phyloP scores from a whole-genome alignment of 2,329 filamentous ascomycete genomes.

The Lomentospora prolificans region DNA sequence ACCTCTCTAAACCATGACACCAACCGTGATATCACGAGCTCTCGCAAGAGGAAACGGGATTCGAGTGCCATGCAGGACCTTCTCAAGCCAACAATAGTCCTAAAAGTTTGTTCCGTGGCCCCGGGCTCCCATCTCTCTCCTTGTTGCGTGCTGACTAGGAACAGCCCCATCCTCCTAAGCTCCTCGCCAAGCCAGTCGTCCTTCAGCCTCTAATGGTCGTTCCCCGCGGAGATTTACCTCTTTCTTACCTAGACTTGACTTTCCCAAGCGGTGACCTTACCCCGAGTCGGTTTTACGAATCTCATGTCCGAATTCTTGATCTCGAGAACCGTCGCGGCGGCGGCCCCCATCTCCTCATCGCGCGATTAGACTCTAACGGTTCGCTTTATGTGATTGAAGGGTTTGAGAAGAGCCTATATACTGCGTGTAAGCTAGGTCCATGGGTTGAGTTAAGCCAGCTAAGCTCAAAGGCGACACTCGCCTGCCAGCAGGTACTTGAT shows the following conservation, averaged over 20 bases:
- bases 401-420: conserved; percentile 51
- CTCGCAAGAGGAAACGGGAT: conserved; percentile 26
- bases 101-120: conserved; percentile 31
- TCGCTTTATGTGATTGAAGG: conserved; percentile 56
- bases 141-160: neutral
- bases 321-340: conserved; percentile 49
- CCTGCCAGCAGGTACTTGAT: conserved; percentile 2
- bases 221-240: conserved; percentile 46
- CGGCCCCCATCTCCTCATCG: conserved; percentile 48
- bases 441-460: conserved; percentile 56
- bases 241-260: conserved; percentile 52
- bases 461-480: conserved; percentile 32
- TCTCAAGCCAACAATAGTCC: conserved; percentile 38
- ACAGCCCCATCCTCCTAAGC: conserved; percentile 46
- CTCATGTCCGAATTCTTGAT: conserved; percentile 53
- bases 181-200: conserved; percentile 41
- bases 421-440: conserved; percentile 55
- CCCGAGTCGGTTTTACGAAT: conserved; percentile 48
- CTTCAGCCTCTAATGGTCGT: conserved; percentile 54
- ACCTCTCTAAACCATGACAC: conserved; percentile 25
- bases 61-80: conserved; percentile 38
- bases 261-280: conserved; percentile 36
- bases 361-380: conserved; percentile 44
- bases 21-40: conserved; percentile 20
- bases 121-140: neutral